Base-by-base conservation (phyloP, 2,329 filamentous ascomycete genomes). In the Hymenoscyphus salicellus region DNA sequence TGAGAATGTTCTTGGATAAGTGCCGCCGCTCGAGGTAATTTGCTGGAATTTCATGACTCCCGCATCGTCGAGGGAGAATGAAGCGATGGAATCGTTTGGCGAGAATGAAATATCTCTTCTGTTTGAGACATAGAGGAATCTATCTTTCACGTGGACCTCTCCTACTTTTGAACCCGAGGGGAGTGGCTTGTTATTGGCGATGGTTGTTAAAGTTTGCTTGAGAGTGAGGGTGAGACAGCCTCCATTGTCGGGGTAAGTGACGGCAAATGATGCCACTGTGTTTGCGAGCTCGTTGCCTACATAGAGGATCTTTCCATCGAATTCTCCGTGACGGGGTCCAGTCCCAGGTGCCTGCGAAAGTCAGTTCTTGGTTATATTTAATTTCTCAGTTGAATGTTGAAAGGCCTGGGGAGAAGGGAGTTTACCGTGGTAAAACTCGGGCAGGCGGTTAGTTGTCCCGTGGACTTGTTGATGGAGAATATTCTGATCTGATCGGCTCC, bases 61-160 rank as follows among this genome's bases (percentile, higher is more conserved):
- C 26, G 78, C 71, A 4, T 69, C 49, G 23, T 72, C 63, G 32
- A 79, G 67, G 6, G 70, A 65, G 66, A 78, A 80, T 2, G 79
- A 79, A 0, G 77, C 72, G 20, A 84, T 71, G 0, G 79, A 79
- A 72, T 84, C 81, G 52, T 84, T 80, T 56, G 81, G 75, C 2
- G 77, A 68, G 74, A 87, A 88, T 1, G 83, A 80, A 65, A 82
- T 78, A 73, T 87, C 86, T 67, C 84, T 83, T 63, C 88, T 82
- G 78, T 90, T 90, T 17, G 83, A 83, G 8, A 83, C 83, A 73
- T 89, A 82, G 52, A 89, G 70, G 74, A 84, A 87, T 68, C 82
- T 80, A 69, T 82, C 84, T 32, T 70, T 74, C 6, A 86, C 75
- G 56, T 79, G 78, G n/a, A 87, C 78, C 73, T 86, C 85, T 32